phyloP scores from a whole-genome alignment of 208 protist genomes.

The Tritrichomonas foetus region DNA sequence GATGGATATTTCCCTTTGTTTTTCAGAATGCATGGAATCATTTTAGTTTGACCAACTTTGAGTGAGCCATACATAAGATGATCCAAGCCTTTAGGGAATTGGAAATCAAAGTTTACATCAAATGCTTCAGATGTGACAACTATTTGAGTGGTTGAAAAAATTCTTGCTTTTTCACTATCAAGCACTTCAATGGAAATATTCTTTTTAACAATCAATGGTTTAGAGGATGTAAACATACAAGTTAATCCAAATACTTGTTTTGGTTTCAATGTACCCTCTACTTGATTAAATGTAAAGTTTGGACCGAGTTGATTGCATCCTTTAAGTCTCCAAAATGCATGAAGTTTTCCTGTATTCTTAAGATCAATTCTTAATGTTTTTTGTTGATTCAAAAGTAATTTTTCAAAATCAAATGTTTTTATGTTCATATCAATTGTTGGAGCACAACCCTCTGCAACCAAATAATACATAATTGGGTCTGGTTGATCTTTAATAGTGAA shows the following conservation, averaged over 20 bases:
- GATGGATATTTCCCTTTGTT: slow-evolving; percentile 40
- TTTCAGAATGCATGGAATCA: neutral
- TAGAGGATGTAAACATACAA: neutral
- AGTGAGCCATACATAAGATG: neutral
- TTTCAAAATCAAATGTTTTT: neutral
- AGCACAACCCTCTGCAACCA: neutral
- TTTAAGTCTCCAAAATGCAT: neutral
- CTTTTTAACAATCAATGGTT: neutral
- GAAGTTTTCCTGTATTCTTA: neutral
- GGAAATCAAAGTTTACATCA: slow-evolving; percentile 33
- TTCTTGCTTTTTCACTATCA: neutral
- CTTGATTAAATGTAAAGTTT: neutral
- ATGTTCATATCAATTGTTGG: neutral
- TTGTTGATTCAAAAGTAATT: neutral
- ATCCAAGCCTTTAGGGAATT: neutral
- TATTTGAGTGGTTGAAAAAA: neutral
- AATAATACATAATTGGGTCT: neutral
- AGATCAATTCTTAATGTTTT: neutral
- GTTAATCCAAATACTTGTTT: neutral
- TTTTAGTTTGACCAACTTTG: neutral
- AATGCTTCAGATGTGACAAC: neutral
- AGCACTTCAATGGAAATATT: neutral
- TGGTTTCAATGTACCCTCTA: neutral
- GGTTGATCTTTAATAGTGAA: slow-evolving; percentile 27
- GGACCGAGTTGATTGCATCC: neutral